Conservation (phyloP, 2,329 filamentous ascomycete genomes). For the Phialophora expanda region DNA sequence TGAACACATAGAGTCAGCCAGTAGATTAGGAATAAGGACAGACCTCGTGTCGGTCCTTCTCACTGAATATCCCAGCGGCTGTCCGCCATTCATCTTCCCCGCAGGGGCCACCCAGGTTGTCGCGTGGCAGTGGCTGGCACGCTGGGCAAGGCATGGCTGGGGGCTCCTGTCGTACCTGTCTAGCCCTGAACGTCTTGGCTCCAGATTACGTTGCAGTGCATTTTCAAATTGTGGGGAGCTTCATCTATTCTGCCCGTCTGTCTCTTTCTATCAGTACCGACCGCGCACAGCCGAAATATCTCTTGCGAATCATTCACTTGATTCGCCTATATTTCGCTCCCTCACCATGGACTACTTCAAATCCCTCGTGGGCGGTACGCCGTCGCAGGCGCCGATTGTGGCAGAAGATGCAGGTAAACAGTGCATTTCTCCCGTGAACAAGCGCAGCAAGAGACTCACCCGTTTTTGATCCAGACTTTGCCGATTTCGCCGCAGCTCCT, state of each 20-base stretch:
- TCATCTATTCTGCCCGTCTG: constrained; percentile 5
- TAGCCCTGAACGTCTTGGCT: background rate
- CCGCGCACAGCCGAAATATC: constrained; percentile 5
- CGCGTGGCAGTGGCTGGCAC: background rate
- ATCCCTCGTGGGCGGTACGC: constrained; percentile 38
- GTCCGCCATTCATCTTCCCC: background rate
- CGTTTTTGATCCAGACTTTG: constrained; percentile 71
- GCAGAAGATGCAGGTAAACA: constrained; percentile 40
- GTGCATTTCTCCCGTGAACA: background rate
- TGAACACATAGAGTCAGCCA: too few relatives aligned
- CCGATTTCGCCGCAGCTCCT: constrained; percentile 76
- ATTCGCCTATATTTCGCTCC: constrained; percentile 14
- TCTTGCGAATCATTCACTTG: constrained; percentile 36
- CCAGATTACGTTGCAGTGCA: constrained; percentile 4
- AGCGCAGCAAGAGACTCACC: constrained; percentile 1
- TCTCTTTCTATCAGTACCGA: constrained; percentile 3
- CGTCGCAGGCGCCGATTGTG: constrained; percentile 38
- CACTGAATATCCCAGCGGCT: background rate
- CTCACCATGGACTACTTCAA: constrained; percentile 40
- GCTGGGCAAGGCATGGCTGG: background rate
- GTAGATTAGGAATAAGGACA: too few relatives aligned
- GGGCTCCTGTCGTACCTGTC: too few relatives aligned
- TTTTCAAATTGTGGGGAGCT: constrained; percentile 18
- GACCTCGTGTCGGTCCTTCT: too few relatives aligned
- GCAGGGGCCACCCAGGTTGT: background rate